Evolutionary conservation across 2,329 filamentous ascomycete species (phyloP).

Genomic region (Nigrograna mackinnonii): DNA sequence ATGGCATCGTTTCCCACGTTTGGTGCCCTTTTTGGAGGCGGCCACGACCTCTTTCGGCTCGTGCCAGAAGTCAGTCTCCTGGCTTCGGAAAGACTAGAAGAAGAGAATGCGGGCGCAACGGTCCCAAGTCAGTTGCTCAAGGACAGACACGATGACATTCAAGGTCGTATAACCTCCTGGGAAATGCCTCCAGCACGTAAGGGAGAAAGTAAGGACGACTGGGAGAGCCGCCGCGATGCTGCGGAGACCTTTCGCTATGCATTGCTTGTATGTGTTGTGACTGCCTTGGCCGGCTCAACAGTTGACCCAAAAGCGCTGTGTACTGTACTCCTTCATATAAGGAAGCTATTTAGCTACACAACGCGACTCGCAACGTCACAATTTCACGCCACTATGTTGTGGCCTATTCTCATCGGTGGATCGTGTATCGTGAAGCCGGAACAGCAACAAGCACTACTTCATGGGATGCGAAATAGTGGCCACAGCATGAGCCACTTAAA

Average conservation of each 20-base stretch:
- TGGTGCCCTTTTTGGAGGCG: background rate
- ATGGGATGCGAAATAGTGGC: background rate
- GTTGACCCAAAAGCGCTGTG: background rate
- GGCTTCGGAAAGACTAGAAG: background rate
- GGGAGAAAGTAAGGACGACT: background rate
- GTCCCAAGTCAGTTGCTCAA: background rate
- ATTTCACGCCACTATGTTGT: background rate
- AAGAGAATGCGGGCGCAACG: background rate
- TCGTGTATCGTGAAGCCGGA: background rate
- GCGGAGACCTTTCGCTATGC: background rate
- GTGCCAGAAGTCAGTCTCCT: background rate
- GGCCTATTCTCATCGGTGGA: background rate
- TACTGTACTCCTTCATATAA: background rate
- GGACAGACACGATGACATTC: background rate
- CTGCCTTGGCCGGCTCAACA: background rate
- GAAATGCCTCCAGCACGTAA: background rate
- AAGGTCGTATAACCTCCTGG: background rate
- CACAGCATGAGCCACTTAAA: background rate
- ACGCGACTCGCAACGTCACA: background rate
- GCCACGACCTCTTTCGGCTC: background rate
- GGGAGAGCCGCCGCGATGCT: background rate
- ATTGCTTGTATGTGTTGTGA: background rate
- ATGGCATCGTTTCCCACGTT: background rate
- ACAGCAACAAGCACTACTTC: background rate
- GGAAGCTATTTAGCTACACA: background rate